Evolutionary conservation across 2,329 filamentous ascomycete species (phyloP).

Genomic region (Dactylellina sp.): DNA sequence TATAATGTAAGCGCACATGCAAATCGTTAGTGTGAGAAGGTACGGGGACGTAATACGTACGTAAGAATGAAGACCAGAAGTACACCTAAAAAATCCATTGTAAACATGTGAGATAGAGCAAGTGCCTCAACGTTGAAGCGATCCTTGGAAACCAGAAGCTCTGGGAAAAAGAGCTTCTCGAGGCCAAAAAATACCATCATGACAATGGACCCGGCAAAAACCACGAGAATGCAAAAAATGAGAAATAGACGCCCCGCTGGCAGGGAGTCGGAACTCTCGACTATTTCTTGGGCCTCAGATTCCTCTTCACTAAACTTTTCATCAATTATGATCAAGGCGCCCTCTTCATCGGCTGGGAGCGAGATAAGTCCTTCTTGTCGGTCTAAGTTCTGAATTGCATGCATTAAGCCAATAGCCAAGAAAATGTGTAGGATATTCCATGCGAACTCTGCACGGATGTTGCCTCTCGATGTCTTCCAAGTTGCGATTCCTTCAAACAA

Average conservation of each 20-base stretch:
- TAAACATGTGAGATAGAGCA: conserved; percentile 34
- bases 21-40: neutral
- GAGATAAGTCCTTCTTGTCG: conserved; percentile 36
- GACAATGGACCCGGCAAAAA: conserved; percentile 7
- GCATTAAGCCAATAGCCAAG: conserved; percentile 21
- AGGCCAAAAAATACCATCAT: conserved; percentile 26
- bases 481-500: conserved; percentile 30
- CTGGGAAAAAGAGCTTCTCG: conserved; percentile 23
- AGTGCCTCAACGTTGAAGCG: conserved; percentile 26
- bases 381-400: conserved; percentile 27
- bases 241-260: conserved; percentile 17
- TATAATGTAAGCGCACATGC: neutral
- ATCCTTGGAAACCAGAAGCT: neutral
- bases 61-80: conserved; percentile 23
- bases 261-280: neutral
- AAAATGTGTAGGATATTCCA: conserved; percentile 37
- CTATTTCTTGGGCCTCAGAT: neutral
- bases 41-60: conserved; percentile 17
- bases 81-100: conserved; percentile 29
- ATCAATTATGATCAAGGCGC: conserved; percentile 1
- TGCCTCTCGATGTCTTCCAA: conserved; percentile 34
- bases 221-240: conserved; percentile 28
- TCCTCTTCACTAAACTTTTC: neutral
- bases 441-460: conserved; percentile 14
- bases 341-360: conserved; percentile 33